Conservation (phyloP, 2,329 filamentous ascomycete species). For the Hypocrella siamensis region DNA sequence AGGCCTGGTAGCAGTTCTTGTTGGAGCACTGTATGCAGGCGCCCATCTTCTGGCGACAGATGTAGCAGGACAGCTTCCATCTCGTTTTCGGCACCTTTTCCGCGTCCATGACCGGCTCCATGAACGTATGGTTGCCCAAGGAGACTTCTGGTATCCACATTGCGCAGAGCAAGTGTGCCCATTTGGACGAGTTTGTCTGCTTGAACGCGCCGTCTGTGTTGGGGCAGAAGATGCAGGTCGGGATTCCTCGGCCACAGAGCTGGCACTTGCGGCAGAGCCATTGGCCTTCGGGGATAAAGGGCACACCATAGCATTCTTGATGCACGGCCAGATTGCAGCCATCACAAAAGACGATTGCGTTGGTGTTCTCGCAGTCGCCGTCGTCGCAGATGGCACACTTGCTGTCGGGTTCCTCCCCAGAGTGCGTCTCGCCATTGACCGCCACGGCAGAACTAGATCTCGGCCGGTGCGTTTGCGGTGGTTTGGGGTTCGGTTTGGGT, state of each 20-base stretch:
- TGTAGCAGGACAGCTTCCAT: conserved; percentile 91
- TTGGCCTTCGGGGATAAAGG: conserved; percentile 95
- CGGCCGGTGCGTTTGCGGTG: conserved; percentile 83
- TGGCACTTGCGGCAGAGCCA: conserved; percentile 97
- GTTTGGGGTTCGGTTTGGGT: conserved; percentile 91
- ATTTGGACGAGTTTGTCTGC: conserved; percentile 89
- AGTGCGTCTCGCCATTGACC: conserved; percentile 78
- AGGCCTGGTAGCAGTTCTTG: conserved; percentile 91
- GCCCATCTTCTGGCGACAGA: conserved; percentile 94
- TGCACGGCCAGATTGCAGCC: conserved; percentile 95
- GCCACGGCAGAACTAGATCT: conserved; percentile 88
- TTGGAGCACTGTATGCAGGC: conserved; percentile 97
- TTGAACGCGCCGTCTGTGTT: conserved; percentile 98
- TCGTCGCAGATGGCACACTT: conserved; percentile 98
- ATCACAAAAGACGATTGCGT: conserved; percentile 97
- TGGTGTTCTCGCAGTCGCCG: conserved; percentile 98
- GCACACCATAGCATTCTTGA: conserved; percentile 96
- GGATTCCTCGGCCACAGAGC: conserved; percentile 79
- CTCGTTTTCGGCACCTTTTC: conserved; percentile 91
- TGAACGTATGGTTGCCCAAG: conserved; percentile 88
- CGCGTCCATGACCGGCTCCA: conserved; percentile 96
- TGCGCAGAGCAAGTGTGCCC: conserved; percentile 90
- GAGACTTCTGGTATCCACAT: conserved; percentile 98
- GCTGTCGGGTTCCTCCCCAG: conserved; percentile 84
- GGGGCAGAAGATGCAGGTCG: conserved; percentile 96